These are phyloP conservation scores for Petunia secreta DNA, from an alignment of 257 asterid species.

Conservation along the genomic window DNA sequence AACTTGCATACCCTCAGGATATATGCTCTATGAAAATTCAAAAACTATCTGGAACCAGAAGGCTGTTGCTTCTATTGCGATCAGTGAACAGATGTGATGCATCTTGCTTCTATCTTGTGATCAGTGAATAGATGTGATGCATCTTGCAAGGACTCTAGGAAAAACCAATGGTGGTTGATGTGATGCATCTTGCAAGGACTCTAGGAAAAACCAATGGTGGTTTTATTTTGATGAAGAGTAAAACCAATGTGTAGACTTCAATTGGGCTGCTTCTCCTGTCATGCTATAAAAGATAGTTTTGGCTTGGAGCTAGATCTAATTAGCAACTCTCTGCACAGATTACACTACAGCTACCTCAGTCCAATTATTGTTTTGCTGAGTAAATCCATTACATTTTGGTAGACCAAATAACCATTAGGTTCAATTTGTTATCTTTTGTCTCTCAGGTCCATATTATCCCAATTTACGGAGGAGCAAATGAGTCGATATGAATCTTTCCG, in stretches of 20 bases:
- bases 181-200: not conserved
- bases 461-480: slow-evolving; percentile 85
- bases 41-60: too few relatives aligned
- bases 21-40: too few relatives aligned
- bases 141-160: not conserved
- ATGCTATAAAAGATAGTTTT: not conserved
- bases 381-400: not conserved
- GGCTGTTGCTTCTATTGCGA: too few relatives aligned
- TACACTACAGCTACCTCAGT: not conserved
- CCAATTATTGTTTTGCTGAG: not conserved
- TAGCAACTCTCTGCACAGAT: not conserved
- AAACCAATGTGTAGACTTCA: not conserved
- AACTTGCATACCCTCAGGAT: too few relatives aligned
- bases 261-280: not conserved
- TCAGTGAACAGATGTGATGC: too few relatives aligned
- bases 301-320: not conserved
- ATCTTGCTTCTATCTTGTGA: too few relatives aligned
- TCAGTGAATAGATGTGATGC: too few relatives aligned
- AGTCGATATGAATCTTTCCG: slow-evolving; percentile 88
- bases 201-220: not conserved
- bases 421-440: slow-evolving; percentile 18
- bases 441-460: slow-evolving; percentile 71
- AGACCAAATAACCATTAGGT: not conserved
- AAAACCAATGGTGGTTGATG: not conserved
- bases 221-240: too few relatives aligned